phyloP scores from a whole-genome alignment of 1,139 yeast genomes.

The Zygosaccharomyces sapae region DNA sequence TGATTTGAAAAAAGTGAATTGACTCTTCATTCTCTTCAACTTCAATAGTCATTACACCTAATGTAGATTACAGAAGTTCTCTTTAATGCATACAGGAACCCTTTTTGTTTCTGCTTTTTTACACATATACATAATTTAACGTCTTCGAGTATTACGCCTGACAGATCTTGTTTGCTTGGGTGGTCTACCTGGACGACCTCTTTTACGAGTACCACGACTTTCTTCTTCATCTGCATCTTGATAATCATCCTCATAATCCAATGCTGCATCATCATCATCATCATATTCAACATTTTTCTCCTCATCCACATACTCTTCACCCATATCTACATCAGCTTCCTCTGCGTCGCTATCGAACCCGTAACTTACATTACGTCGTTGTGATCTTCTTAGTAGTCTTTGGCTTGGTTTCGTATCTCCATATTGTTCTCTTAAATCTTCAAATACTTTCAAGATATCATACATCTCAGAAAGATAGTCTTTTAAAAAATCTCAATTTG shows the following conservation, averaged over 20 bases:
- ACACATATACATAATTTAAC: neutral
- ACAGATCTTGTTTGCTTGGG: constrained; percentile 10
- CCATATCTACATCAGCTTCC: constrained; percentile 23
- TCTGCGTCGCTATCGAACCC: constrained; percentile 17
- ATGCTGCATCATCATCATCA: constrained; percentile 20
- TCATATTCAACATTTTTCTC: constrained; percentile 11
- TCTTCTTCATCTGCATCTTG: constrained; percentile 14
- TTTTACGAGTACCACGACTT: constrained; percentile 8
- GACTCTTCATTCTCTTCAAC: neutral
- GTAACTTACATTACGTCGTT: constrained; percentile 27
- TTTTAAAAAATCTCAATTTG: constrained; percentile 24
- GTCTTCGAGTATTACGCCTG: constrained; percentile 10
- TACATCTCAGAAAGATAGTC: constrained; percentile 26
- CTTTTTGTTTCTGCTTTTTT: neutral
- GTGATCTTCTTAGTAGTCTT: constrained; percentile 32
- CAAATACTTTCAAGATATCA: constrained; percentile 26
- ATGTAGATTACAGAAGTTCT: no score
- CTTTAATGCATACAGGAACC: neutral
- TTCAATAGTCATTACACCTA: no score
- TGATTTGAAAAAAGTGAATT: neutral
- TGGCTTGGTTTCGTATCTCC: constrained; percentile 32
- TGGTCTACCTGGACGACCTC: constrained; percentile 11
- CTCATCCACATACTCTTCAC: constrained; percentile 16
- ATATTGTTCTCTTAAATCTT: constrained; percentile 28
- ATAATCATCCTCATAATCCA: constrained; percentile 7